These are phyloP conservation scores for Verticillium zaregamsianum DNA, from an alignment of 2,329 filamentous ascomycete species.

Conservation along the genomic window DNA sequence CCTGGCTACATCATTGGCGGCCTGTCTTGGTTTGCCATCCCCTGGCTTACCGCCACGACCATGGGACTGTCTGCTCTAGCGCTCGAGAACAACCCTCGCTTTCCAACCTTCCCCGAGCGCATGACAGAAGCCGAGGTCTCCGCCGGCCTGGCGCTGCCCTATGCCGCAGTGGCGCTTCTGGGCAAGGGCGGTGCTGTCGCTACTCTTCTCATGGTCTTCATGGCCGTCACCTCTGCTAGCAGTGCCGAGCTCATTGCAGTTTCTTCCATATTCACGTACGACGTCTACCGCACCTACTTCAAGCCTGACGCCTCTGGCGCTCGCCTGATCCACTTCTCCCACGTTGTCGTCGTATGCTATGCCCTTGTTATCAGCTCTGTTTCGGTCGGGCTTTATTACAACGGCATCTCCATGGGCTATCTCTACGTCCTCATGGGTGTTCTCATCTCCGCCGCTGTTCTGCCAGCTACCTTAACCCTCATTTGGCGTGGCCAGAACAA, in stretches of 20 bases:
- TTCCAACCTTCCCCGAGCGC: conserved; percentile 63
- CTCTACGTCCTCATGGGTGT: conserved; percentile 89
- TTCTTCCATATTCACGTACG: conserved; percentile 81
- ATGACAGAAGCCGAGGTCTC: conserved; percentile 68
- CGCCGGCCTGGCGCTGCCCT: conserved; percentile 72
- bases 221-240: conserved; percentile 76
- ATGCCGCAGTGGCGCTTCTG: conserved; percentile 72
- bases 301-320: conserved; percentile 72
- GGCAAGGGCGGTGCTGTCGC: conserved; percentile 71
- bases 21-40: conserved; percentile 79
- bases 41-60: conserved; percentile 77
- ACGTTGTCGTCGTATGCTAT: conserved; percentile 66
- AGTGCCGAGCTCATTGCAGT: conserved; percentile 79
- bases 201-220: conserved; percentile 73
- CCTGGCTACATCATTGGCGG: conserved; percentile 71
- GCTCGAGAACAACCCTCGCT: conserved; percentile 63
- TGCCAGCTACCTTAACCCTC: conserved; percentile 76
- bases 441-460: conserved; percentile 79
- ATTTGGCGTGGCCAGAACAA: conserved; percentile 77
- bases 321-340: conserved; percentile 74
- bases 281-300: conserved; percentile 84
- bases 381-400: conserved; percentile 69
- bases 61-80: conserved; percentile 77
- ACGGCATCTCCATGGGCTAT: conserved; percentile 81
- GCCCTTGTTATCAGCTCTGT: conserved; percentile 74